Evolutionary conservation across 805 yeast genomes (phyloP).

Genomic region (Deakozyma indianensis): DNA sequence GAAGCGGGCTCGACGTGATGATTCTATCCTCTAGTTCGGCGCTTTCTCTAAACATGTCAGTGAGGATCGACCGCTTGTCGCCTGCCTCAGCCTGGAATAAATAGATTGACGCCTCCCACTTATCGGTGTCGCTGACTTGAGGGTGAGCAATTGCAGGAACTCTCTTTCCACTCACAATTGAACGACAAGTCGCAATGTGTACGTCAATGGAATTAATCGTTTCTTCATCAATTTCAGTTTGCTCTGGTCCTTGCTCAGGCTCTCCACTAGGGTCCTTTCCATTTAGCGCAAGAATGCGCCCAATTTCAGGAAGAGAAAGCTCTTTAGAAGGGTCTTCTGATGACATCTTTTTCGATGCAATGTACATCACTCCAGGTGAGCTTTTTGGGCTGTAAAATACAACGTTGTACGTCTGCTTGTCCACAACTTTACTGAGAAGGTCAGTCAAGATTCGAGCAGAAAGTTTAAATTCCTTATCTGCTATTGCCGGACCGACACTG

Average conservation of each 20-base stretch:
- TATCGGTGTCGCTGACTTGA: background rate
- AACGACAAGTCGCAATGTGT: background rate
- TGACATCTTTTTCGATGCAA: background rate
- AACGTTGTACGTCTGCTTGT: constrained; percentile 25
- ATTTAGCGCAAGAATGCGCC: background rate
- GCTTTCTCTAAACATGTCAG: background rate
- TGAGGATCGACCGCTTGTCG: background rate
- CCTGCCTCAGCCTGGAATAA: background rate
- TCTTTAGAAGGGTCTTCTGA: background rate
- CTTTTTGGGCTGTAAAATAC: constrained; percentile 8
- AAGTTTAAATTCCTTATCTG: constrained; percentile 51
- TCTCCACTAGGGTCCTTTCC: background rate
- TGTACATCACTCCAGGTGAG: background rate
- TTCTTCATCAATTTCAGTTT: background rate
- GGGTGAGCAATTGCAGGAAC: background rate
- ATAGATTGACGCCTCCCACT: background rate
- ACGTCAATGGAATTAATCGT: background rate
- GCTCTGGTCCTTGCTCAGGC: background rate
- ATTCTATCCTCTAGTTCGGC: constrained; percentile 8
- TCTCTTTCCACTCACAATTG: background rate
- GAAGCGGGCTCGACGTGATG: constrained; percentile 22
- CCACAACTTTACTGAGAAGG: constrained; percentile 27
- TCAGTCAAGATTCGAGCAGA: constrained; percentile 40
- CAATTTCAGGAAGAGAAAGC: background rate
- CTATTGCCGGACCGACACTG: constrained; percentile 32